Conservation (phyloP, 1,139 yeast genomes). For the Citeromyces hawaiiensis region DNA sequence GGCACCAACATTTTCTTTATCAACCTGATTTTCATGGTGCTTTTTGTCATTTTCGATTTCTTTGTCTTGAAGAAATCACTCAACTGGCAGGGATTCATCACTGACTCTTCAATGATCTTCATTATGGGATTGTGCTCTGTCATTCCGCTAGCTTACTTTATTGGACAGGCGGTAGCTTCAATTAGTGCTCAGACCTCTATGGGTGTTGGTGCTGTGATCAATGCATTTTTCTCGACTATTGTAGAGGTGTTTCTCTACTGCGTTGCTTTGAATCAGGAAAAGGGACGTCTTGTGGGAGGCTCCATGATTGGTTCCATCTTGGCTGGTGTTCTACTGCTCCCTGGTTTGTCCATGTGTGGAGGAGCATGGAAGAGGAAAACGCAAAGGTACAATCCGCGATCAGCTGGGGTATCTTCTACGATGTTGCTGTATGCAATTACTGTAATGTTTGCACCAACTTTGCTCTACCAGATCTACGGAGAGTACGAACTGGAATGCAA, state of each 20-base stretch:
- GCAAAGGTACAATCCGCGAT: constrained; percentile 87
- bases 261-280: constrained; percentile 77
- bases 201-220: constrained; percentile 99
- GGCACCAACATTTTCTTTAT: constrained; percentile 92
- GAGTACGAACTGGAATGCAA: constrained; percentile 68
- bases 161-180: constrained; percentile 98
- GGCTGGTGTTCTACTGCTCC: constrained; percentile 84
- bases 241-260: constrained; percentile 89
- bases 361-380: constrained; percentile 89
- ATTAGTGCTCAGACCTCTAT: constrained; percentile 96
- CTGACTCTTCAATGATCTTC: constrained; percentile 54
- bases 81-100: constrained; percentile 33
- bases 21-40: constrained; percentile 66
- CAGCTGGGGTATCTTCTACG: constrained; percentile 95
- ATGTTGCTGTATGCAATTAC: constrained; percentile 86
- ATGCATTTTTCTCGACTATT: constrained; percentile 92
- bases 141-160: constrained; percentile 88
- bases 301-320: constrained; percentile 91
- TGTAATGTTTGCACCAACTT: constrained; percentile 88
- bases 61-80: constrained; percentile 45
- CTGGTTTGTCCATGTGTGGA: constrained; percentile 95
- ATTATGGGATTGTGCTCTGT: constrained; percentile 70
- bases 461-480: constrained; percentile 84
- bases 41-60: constrained; percentile 74
- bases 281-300: constrained; percentile 90